Evolutionary conservation across 202 grass and related monocot genomes (phyloP).

Genomic region (Musa balbisiana): DNA sequence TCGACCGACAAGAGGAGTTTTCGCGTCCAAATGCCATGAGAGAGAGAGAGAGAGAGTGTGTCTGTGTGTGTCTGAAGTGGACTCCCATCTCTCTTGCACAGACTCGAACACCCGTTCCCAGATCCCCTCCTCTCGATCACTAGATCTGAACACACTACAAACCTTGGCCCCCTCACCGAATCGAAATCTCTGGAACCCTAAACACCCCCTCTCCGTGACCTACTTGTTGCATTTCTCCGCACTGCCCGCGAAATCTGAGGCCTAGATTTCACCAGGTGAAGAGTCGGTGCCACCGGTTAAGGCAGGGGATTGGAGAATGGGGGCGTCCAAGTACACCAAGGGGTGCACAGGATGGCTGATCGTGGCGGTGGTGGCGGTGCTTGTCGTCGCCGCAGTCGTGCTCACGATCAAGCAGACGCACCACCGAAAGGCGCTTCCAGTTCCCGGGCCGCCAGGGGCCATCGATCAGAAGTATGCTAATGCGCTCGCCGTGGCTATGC

Average conservation of each 20-base stretch:
- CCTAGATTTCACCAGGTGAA: neutral
- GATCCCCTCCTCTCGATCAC: no score
- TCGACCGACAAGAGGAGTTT: neutral
- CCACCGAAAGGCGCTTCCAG: slow-evolving; percentile 42
- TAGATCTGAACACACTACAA: no score
- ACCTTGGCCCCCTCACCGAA: no score
- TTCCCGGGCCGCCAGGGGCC: slow-evolving; percentile 65
- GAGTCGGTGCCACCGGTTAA: no score
- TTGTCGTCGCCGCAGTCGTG: slow-evolving; percentile 53
- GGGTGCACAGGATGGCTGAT: slow-evolving; percentile 71
- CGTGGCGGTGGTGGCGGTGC: slow-evolving; percentile 50
- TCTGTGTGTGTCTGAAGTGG: no score
- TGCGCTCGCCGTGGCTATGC: slow-evolving; percentile 71
- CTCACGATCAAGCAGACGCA: slow-evolving; percentile 54
- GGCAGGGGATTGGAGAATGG: slow-evolving; percentile 17
- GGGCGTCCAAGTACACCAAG: slow-evolving; percentile 42
- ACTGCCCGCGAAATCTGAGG: neutral
- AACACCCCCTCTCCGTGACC: neutral
- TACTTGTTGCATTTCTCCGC: neutral
- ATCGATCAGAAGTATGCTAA: slow-evolving; percentile 70
- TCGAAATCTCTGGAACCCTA: no score
- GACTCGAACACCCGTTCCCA: no score
- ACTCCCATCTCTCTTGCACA: no score
- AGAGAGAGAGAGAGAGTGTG: neutral
- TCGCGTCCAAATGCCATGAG: neutral